These are phyloP conservation scores for Cercospora nicotianae DNA, from an alignment of 2,329 filamentous ascomycete species.

Conservation along the genomic window DNA sequence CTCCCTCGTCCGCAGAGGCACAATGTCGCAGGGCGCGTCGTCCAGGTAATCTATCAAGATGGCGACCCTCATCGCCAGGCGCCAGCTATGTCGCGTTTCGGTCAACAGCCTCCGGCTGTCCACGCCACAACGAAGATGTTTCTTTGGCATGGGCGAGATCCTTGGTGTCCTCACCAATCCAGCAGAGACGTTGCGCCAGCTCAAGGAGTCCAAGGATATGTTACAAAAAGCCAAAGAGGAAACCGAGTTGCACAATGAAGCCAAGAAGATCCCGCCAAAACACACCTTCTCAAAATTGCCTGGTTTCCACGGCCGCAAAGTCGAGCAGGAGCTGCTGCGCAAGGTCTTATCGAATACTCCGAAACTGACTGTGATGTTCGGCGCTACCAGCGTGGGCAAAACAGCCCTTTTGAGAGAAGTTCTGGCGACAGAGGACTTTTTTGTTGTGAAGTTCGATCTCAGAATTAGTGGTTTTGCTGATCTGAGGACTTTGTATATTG, in stretches of 20 bases:
- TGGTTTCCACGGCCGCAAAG: slow-evolving; percentile 23
- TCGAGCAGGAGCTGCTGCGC: slow-evolving; percentile 20
- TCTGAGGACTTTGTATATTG: slow-evolving; percentile 21
- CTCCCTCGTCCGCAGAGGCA: not conserved
- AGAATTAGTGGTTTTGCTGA: slow-evolving; percentile 26
- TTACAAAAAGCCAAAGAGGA: slow-evolving; percentile 24
- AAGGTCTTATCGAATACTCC: slow-evolving; percentile 22
- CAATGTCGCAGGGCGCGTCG: not conserved
- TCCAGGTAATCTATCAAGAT: not conserved
- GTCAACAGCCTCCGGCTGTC: not conserved
- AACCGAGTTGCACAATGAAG: slow-evolving; percentile 20
- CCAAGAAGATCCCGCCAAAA: slow-evolving; percentile 23
- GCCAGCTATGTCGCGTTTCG: slow-evolving; percentile 5
- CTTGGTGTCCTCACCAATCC: slow-evolving; percentile 22
- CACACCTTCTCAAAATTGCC: slow-evolving; percentile 24
- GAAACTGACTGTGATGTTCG: slow-evolving; percentile 25
- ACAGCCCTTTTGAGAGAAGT: slow-evolving; percentile 25
- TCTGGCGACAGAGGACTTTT: slow-evolving; percentile 25
- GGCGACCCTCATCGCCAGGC: slow-evolving; percentile 1
- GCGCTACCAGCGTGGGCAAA: slow-evolving; percentile 26
- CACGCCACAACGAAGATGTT: slow-evolving; percentile 9
- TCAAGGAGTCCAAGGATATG: slow-evolving; percentile 26
- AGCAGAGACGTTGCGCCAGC: slow-evolving; percentile 20
- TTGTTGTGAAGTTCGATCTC: slow-evolving; percentile 26
- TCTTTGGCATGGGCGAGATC: slow-evolving; percentile 25